Conservation (phyloP, 805 yeast species). For the Maudiozyma serrabonitensis region DNA sequence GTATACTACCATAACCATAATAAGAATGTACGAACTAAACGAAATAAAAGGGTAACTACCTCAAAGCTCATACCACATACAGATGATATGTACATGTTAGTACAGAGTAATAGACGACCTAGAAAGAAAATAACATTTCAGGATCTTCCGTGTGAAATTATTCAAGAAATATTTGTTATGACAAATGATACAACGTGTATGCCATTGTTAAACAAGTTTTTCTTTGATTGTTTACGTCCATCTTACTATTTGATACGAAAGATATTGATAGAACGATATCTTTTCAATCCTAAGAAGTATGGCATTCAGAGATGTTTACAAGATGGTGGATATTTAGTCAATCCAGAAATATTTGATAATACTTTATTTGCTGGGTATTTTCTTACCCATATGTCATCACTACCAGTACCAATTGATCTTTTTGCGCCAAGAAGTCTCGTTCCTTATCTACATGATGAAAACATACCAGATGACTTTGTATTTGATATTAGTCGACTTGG, state of each 20-base stretch:
- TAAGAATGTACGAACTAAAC: background rate
- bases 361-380: background rate
- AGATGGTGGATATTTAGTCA: conserved; percentile 2
- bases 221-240: conserved; percentile 12
- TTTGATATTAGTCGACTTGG: background rate
- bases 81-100: background rate
- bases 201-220: conserved; percentile 10
- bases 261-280: conserved; percentile 9
- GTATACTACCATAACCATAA: conserved; percentile 4
- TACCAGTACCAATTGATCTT: background rate
- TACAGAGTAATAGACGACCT: background rate
- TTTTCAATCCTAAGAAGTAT: conserved; percentile 3
- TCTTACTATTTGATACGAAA: conserved; percentile 3
- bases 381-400: background rate
- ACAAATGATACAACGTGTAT: conserved; percentile 1
- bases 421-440: background rate
- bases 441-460: background rate
- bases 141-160: conserved; percentile 10
- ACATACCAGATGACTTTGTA: background rate
- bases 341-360: conserved; percentile 6
- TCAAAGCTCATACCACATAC: background rate
- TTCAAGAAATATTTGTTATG: conserved; percentile 9
- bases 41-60: background rate
- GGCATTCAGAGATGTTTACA: background rate
- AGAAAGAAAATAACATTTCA: background rate